Evolutionary conservation across 2,329 filamentous ascomycete species (phyloP).

Genomic region (Elsinoe australis): DNA sequence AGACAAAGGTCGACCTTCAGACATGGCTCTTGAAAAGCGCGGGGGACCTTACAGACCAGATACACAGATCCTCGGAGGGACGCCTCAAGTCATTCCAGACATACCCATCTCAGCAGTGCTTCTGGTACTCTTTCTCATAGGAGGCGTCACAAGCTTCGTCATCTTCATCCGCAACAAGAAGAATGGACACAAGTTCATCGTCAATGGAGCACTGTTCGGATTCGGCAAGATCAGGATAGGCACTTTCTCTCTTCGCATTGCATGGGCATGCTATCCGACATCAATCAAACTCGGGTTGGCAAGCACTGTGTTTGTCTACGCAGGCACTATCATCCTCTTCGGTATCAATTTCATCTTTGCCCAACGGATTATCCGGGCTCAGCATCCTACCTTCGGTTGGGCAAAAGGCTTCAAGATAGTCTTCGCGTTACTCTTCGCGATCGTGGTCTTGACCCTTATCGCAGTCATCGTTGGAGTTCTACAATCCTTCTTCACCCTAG

Average conservation of each 20-base stretch:
- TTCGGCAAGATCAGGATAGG: slow-evolving; percentile 45
- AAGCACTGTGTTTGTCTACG: slow-evolving; percentile 61
- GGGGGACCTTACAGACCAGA: slow-evolving; percentile 18
- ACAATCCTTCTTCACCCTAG: slow-evolving; percentile 59
- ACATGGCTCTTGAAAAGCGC: background rate
- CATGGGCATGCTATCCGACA: slow-evolving; percentile 43
- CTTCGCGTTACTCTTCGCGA: slow-evolving; percentile 53
- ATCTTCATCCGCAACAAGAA: slow-evolving; percentile 49
- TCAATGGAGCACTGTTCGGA: slow-evolving; percentile 49
- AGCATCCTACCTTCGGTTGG: slow-evolving; percentile 67
- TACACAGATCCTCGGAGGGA: slow-evolving; percentile 49
- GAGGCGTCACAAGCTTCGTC: slow-evolving; percentile 51
- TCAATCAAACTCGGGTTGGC: slow-evolving; percentile 47
- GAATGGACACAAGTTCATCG: slow-evolving; percentile 51
- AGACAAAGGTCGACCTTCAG: background rate
- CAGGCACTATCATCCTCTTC: slow-evolving; percentile 68
- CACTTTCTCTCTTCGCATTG: slow-evolving; percentile 45
- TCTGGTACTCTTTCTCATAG: slow-evolving; percentile 48
- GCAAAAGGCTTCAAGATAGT: slow-evolving; percentile 42
- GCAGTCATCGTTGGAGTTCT: slow-evolving; percentile 60
- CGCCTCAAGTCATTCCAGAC: slow-evolving; percentile 52
- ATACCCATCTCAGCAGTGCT: slow-evolving; percentile 59
- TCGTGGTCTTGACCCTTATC: slow-evolving; percentile 53
- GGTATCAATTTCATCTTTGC: slow-evolving; percentile 70
- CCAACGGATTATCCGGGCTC: slow-evolving; percentile 65